Conservation (phyloP, 2,329 filamentous ascomycete species). For the Coniosporium tulheliwenetii region DNA sequence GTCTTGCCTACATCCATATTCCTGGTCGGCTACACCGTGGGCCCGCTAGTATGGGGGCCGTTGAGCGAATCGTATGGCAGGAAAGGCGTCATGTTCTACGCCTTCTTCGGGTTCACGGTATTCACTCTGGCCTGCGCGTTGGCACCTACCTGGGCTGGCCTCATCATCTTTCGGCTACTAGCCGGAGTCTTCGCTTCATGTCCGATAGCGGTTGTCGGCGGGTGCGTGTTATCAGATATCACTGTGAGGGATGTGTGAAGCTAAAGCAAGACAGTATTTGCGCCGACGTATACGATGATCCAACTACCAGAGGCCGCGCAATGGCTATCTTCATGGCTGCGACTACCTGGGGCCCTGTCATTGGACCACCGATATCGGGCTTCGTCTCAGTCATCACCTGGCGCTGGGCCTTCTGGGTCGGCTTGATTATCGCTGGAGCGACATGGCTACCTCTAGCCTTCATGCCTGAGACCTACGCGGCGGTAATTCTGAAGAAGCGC, state of each 20-base stretch:
- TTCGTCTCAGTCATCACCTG: conserved; percentile 45
- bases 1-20: conserved; percentile 46
- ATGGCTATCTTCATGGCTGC: conserved; percentile 51
- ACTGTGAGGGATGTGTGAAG: neutral
- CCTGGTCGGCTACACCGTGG: conserved; percentile 45
- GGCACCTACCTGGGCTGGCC: conserved; percentile 44
- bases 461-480: conserved; percentile 47
- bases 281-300: conserved; percentile 48
- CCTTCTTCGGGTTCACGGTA: conserved; percentile 53
- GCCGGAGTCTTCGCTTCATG: conserved; percentile 41
- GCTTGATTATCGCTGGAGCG: conserved; percentile 44
- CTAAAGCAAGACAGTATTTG: conserved; percentile 29
- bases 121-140: conserved; percentile 49
- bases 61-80: conserved; percentile 54
- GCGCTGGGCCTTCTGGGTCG: conserved; percentile 51
- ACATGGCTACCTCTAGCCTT: conserved; percentile 46
- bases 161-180: conserved; percentile 47
- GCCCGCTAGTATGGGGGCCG: conserved; percentile 50
- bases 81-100: conserved; percentile 51
- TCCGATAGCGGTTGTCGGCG: conserved; percentile 42
- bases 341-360: conserved; percentile 50
- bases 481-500: conserved; percentile 45
- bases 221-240: conserved; percentile 19
- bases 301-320: conserved; percentile 39
- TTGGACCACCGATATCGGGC: conserved; percentile 49